Evolutionary conservation across 1,139 yeast genomes (phyloP).

Genomic region (Yamadazyma mexicana): DNA sequence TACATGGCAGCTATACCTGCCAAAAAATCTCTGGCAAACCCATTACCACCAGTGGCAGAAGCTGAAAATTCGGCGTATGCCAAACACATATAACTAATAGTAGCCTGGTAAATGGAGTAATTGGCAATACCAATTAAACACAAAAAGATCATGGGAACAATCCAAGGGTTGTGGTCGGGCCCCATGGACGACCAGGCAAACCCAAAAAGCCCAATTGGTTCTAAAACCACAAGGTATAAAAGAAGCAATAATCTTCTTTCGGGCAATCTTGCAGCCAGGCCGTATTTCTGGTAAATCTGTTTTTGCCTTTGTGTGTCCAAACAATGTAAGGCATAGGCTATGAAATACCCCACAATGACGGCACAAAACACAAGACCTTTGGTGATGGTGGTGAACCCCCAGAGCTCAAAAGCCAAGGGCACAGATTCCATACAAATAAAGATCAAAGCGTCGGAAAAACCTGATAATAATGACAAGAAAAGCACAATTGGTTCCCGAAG

Average conservation of each 20-base stretch:
- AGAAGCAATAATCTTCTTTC: conserved; percentile 27
- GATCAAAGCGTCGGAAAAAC: conserved; percentile 40
- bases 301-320: conserved; percentile 27
- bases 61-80: conserved; percentile 43
- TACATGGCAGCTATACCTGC: conserved; percentile 39
- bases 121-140: conserved; percentile 36
- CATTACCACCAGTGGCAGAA: conserved; percentile 43
- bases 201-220: conserved; percentile 37
- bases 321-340: conserved; percentile 25
- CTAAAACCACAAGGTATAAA: conserved; percentile 29
- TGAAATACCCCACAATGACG: conserved; percentile 30
- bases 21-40: conserved; percentile 38
- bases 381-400: conserved; percentile 26
- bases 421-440: conserved; percentile 39
- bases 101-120: conserved; percentile 37
- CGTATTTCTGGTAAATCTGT: conserved; percentile 17
- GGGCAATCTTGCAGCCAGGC: conserved; percentile 25
- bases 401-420: conserved; percentile 27
- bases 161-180: conserved; percentile 31
- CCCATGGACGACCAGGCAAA: conserved; percentile 41
- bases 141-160: conserved; percentile 36
- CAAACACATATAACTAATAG: conserved; percentile 39
- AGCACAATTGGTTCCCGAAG: conserved; percentile 37
- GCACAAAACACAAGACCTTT: conserved; percentile 31
- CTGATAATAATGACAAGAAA: conserved; percentile 35